A percentile compares a stretch with the other conserved stretches of the same genome.
phyloP scores from a whole-genome alignment of 164 flowering plant species.

The Taxillus chinensis region DNA sequence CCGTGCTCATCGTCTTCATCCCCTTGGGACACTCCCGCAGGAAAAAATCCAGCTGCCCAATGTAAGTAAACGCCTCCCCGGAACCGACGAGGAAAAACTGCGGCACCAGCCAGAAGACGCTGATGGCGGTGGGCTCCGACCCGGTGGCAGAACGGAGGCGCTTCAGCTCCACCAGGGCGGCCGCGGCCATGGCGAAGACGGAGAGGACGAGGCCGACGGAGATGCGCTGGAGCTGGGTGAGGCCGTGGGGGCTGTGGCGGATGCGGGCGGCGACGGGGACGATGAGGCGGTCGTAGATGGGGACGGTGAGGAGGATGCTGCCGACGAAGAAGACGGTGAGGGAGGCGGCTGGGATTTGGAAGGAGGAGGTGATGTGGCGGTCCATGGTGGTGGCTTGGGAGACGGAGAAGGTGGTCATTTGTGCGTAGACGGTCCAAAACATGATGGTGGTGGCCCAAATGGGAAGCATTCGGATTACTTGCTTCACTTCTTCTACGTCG shows the following conservation, averaged over 20 bases:
- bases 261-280: constrained; percentile 30
- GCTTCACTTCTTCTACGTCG: constrained; percentile 59
- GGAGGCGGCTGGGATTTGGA: constrained; percentile 69
- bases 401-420: constrained; percentile 82
- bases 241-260: constrained; percentile 49
- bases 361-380: constrained; percentile 49
- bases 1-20: constrained; percentile 93
- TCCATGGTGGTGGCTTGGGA: constrained; percentile 82
- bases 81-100: constrained; percentile 71
- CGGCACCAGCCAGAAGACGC: constrained; percentile 65
- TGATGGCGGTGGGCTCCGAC: constrained; percentile 41
- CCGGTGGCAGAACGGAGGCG: constrained; percentile 30
- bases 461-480: constrained; percentile 57
- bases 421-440: constrained; percentile 87
- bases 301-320: constrained; percentile 68
- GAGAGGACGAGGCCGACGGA: constrained; percentile 64
- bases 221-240: constrained; percentile 60
- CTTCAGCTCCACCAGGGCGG: constrained; percentile 56
- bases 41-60: constrained; percentile 78
- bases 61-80: constrained; percentile 75
- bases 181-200: constrained; percentile 52
- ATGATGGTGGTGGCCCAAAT: constrained; percentile 85
- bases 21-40: constrained; percentile 77
- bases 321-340: constrained; percentile 73
- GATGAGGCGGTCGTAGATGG: constrained; percentile 54